phyloP scores from a whole-genome alignment of 1,284 basidiomycete genomes.

The Xanthoconium separans region DNA sequence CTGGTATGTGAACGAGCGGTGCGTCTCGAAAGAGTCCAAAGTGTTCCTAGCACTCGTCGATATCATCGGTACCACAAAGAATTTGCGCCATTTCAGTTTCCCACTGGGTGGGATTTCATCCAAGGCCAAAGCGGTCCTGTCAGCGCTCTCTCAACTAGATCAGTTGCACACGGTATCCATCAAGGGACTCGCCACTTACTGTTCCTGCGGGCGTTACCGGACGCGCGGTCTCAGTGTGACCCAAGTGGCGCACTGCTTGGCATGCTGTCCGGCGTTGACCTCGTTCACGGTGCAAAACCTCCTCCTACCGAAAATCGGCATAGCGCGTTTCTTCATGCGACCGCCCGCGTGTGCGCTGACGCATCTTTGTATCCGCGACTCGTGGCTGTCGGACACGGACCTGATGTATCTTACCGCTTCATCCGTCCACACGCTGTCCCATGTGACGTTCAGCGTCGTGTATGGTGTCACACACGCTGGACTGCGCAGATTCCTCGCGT shows the following conservation, averaged over 20 bases:
- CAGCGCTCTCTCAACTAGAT: neutral
- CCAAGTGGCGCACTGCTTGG: constrained; percentile 4
- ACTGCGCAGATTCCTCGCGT: neutral
- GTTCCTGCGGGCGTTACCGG: neutral
- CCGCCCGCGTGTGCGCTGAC: constrained; percentile 4
- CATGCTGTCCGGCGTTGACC: constrained; percentile 1
- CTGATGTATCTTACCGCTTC: constrained; percentile 4
- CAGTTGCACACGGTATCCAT: constrained; percentile 1
- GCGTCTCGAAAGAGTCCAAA: neutral
- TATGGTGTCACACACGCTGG: no score
- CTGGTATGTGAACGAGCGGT: neutral
- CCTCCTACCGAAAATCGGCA: no score
- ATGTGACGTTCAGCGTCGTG: no score
- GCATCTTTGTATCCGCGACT: neutral
- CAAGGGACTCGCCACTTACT: neutral
- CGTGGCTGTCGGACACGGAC: constrained; percentile 1
- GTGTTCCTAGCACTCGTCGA: neutral
- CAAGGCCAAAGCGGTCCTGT: neutral
- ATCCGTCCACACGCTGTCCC: neutral
- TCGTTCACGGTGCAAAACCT: neutral
- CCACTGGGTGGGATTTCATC: neutral
- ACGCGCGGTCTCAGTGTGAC: neutral
- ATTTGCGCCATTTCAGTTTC: neutral
- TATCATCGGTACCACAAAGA: neutral
- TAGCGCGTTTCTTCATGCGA: neutral